Percentiles rank a stretch among this genome's conserved stretches.
These are phyloP conservation scores for Primulina eburnea DNA, from an alignment of 257 asterid genomes.

Conservation along the genomic window DNA sequence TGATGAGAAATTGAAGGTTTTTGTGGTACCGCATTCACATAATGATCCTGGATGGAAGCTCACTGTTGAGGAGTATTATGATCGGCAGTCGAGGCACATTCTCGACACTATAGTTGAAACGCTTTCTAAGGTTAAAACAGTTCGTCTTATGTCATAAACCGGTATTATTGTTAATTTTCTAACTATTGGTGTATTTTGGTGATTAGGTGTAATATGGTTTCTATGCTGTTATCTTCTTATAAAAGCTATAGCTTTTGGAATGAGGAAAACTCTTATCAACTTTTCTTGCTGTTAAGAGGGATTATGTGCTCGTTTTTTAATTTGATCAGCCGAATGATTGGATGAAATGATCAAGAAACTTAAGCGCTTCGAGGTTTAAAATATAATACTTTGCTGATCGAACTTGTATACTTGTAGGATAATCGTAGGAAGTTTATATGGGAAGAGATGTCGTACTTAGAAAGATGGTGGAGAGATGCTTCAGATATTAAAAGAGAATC, in stretches of 20 bases:
- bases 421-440: conserved; percentile 87
- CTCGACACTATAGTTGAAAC: conserved; percentile 83
- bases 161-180: not conserved
- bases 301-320: not conserved
- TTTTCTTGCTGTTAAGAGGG: not conserved
- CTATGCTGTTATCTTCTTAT: conserved; percentile 3
- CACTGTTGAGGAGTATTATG: conserved; percentile 92
- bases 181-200: not conserved
- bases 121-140: conserved; percentile 56
- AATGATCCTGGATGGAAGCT: conserved; percentile 98
- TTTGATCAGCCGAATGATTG: not conserved
- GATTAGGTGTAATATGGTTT: conserved; percentile 10
- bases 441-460: conserved; percentile 99
- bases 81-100: conserved; percentile 82
- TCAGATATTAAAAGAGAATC: conserved; percentile 61
- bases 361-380: conserved; percentile 13
- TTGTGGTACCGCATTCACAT: conserved; percentile 97
- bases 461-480: conserved; percentile 99
- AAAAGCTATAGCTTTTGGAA: not conserved
- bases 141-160: conserved; percentile 13
- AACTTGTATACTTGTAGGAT: conserved; percentile 48
- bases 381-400: conserved; percentile 18
- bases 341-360: conserved; percentile 8
- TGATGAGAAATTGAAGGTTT: conserved; percentile 81
- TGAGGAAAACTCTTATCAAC: not conserved